Evolutionary conservation across 495 filamentous ascomycete genomes (phyloP), one percentile per base, ranked within the genome.

Genomic region (Jackrogersella multiformis): DNA sequence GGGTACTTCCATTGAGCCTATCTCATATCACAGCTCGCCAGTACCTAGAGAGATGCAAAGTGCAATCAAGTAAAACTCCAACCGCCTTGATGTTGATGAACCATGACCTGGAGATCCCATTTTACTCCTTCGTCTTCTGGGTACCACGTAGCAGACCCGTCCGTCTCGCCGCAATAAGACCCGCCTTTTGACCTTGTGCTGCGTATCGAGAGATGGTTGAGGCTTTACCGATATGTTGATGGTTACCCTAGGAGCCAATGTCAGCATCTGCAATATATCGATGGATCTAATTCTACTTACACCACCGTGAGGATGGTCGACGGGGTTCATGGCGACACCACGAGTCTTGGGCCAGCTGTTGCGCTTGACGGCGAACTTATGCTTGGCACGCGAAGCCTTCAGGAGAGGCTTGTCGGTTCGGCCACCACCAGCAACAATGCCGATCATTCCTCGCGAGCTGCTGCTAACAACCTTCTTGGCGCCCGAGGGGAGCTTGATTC

Each of bases 301-400:
- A 83, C 84, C 83, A 91, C 95, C 95, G 92, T 99, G 95, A 85
- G 95, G 95, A 90, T 98, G 95, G 85, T 99, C 95, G 73, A 99
- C 95, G 70, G 95, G 95, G 85, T 99, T 99, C 95, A 99, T 99
- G 81, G 95, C 95, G 87, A 99, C 95, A 96, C 95, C 95, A 93
- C 95, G 94, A 88, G 95, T 99, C 91, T 96, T 98, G 81, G 96
- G 95, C 95, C 96, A 98, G 76, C 87, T 92, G 92, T 98, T 98
- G 79, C 96, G 91, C 92, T 99, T 99, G 85, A 96, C 95, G 70
- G 92, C 92, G 86, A 96, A 98, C 91, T 99, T 98, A 81, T 97
- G 92, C 91, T 95, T 97, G 76, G 94, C 94, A 77, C 94, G 92
- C 69, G 94, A 97, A 71, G 94, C 94, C 92, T 98, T 99, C 72